These are phyloP conservation scores for Suhomyces faveliae DNA, from an alignment of 805 yeast genomes.

Conservation along the genomic window DNA sequence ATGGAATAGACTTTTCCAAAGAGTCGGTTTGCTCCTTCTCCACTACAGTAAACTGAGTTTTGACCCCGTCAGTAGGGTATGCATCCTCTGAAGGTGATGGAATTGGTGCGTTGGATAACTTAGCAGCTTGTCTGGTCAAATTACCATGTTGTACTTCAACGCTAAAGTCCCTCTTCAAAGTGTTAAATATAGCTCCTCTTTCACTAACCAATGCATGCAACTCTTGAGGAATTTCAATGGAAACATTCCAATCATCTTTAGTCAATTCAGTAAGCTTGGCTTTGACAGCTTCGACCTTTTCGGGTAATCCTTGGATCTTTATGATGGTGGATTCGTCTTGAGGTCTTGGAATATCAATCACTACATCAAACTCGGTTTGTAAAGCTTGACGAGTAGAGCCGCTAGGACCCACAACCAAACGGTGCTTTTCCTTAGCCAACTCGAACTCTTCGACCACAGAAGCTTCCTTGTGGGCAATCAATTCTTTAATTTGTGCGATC, in stretches of 20 bases:
- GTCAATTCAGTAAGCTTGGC: conserved; percentile 59
- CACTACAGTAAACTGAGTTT: conserved; percentile 48
- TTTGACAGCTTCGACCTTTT: conserved; percentile 60
- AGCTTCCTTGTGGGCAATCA: conserved; percentile 66
- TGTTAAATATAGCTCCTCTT: conserved; percentile 61
- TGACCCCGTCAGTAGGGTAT: conserved; percentile 38
- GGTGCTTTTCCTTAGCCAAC: conserved; percentile 71
- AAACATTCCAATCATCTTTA: conserved; percentile 55
- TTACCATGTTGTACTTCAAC: conserved; percentile 63
- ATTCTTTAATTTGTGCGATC: conserved; percentile 55
- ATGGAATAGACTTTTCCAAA: conserved; percentile 46
- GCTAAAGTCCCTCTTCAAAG: conserved; percentile 49
- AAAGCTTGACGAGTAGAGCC: conserved; percentile 72
- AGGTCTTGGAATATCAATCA: conserved; percentile 63
- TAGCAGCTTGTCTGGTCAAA: conserved; percentile 47
- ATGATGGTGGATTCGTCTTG: conserved; percentile 51
- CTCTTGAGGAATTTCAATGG: conserved; percentile 55
- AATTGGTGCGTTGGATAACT: conserved; percentile 42
- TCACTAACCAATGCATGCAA: conserved; percentile 63
- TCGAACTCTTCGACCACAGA: conserved; percentile 50
- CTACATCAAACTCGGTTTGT: conserved; percentile 67
- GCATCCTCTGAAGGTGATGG: conserved; percentile 50
- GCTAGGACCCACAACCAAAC: conserved; percentile 75
- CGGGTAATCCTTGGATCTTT: conserved; percentile 64
- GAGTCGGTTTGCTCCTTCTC: conserved; percentile 25